Percentiles rank a stretch among this genome's conserved stretches.
Conservation (phyloP, 2,329 filamentous ascomycete species). For the Aspergillus quadricinctus region DNA sequence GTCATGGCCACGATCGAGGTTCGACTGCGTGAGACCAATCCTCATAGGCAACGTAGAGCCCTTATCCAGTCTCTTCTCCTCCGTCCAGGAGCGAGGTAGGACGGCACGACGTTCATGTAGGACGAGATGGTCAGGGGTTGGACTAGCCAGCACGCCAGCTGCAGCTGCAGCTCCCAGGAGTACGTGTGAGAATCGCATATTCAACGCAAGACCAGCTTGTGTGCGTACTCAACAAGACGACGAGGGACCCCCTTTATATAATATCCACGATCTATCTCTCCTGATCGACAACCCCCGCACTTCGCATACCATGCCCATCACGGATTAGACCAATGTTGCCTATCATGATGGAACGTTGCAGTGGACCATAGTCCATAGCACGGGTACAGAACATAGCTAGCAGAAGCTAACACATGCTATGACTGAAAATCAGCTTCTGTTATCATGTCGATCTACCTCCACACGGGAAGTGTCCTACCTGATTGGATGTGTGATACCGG, state of each 20-base stretch:
- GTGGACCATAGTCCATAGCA: neutral
- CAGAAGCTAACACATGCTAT: neutral
- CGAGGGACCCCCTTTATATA: neutral
- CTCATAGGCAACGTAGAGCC: conserved; percentile 40
- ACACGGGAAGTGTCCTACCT: neutral
- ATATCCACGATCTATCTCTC: neutral
- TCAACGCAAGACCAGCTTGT: neutral
- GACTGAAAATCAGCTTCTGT: neutral
- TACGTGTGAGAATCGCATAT: conserved; percentile 21
- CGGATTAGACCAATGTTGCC: too few relatives aligned
- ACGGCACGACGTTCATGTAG: conserved; percentile 30
- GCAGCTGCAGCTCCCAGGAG: conserved; percentile 16
- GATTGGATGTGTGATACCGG: too few relatives aligned
- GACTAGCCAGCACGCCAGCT: conserved; percentile 18
- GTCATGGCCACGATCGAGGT: conserved; percentile 42
- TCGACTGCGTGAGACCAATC: conserved; percentile 44
- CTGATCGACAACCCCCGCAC: neutral
- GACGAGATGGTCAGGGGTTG: conserved; percentile 19
- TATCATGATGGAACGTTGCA: neutral
- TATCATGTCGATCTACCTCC: neutral
- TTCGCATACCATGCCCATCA: neutral
- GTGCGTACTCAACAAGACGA: neutral
- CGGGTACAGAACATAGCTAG: neutral
- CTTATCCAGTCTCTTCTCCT: conserved; percentile 27
- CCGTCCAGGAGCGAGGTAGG: conserved; percentile 23